These are phyloP conservation scores for Parasarocladium wereldwijsianum DNA, from an alignment of 2,329 filamentous ascomycete genomes.

Conservation along the genomic window DNA sequence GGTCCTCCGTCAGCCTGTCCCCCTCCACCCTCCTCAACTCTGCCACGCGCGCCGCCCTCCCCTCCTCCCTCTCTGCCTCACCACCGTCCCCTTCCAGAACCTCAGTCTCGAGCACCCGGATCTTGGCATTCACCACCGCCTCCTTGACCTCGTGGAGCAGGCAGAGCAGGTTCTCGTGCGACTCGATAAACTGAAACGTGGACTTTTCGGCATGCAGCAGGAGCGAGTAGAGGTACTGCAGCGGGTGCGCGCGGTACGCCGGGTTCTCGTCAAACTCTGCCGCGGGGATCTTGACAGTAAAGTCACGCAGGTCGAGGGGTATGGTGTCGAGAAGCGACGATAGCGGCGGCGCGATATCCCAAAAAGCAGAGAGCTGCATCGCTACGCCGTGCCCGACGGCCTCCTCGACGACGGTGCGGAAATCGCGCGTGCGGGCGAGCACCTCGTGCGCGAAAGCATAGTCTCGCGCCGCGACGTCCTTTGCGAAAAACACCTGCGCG, in stretches of 20 bases:
- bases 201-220: slow-evolving; percentile 81
- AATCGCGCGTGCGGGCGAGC: slow-evolving; percentile 58
- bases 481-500: slow-evolving; percentile 67
- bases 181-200: slow-evolving; percentile 94
- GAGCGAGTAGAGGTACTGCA: slow-evolving; percentile 82
- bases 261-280: slow-evolving; percentile 79
- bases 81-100: slow-evolving; percentile 25
- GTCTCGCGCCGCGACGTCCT: slow-evolving; percentile 61
- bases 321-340: slow-evolving; percentile 67
- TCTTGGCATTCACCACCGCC: slow-evolving; percentile 55
- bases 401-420: slow-evolving; percentile 65
- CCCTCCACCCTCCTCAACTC: slow-evolving; percentile 54
- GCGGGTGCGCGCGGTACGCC: slow-evolving; percentile 60
- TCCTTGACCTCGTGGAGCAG: slow-evolving; percentile 83
- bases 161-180: slow-evolving; percentile 80
- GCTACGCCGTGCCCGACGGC: slow-evolving; percentile 83
- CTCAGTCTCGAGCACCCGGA: slow-evolving; percentile 52
- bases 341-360: slow-evolving; percentile 87
- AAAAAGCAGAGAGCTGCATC: slow-evolving; percentile 84
- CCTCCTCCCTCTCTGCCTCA: slow-evolving; percentile 16
- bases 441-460: slow-evolving; percentile 57
- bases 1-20: slow-evolving; percentile 58
- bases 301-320: slow-evolving; percentile 41
- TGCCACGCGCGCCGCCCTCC: slow-evolving; percentile 27
- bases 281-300: slow-evolving; percentile 63